Conservation (phyloP, 163 green algal species). For the Scenedesmus sp. region DNA sequence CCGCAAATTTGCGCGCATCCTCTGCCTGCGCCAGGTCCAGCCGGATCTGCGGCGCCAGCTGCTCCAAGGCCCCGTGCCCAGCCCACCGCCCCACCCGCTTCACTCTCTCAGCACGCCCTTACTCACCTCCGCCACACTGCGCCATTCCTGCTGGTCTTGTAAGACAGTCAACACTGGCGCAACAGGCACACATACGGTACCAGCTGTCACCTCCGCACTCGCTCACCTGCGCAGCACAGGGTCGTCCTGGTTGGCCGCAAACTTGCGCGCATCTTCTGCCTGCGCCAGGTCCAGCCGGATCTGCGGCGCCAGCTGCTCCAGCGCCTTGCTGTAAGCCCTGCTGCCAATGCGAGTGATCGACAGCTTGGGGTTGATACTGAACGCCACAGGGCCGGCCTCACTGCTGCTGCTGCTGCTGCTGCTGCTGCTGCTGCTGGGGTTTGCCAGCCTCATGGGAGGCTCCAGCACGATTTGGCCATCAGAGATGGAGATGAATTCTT, state of each 20-base stretch:
- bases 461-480: constrained; percentile 86
- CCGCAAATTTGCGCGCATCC: constrained; percentile 68
- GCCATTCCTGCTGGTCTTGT: no score
- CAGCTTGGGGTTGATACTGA: constrained; percentile 70
- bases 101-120: no score
- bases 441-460: not conserved
- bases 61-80: constrained; percentile 61
- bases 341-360: constrained; percentile 86
- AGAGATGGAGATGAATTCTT: constrained; percentile 95
- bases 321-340: constrained; percentile 49
- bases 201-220: not conserved
- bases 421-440: constrained; percentile 7
- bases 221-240: constrained; percentile 25
- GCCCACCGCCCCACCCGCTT: no score
- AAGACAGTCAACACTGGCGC: no score
- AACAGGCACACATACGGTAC: not conserved
- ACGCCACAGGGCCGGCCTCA: constrained; percentile 43
- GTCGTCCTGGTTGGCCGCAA: constrained; percentile 45
- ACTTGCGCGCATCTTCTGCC: constrained; percentile 75
- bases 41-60: constrained; percentile 69
- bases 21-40: constrained; percentile 81
- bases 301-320: constrained; percentile 74
- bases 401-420: constrained; percentile 16
- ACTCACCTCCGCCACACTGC: no score
- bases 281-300: constrained; percentile 79